Evolutionary conservation across 441 rosid species (phyloP), one percentile per base, ranked within the genome.

Genomic region (Aquilaria agallochum): DNA sequence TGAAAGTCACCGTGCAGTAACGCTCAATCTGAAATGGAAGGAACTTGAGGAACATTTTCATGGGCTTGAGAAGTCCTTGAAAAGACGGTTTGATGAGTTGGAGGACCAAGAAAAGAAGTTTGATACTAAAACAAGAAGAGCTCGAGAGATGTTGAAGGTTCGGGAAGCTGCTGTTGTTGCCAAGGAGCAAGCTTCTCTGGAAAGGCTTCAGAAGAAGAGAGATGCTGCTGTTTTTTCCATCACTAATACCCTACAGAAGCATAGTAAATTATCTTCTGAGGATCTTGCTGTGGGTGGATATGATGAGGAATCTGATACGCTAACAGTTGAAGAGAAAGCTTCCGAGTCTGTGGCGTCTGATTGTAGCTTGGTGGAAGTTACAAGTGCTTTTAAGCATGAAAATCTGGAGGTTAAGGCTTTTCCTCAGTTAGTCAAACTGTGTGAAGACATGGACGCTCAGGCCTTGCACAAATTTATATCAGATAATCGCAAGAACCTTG

Each of bases 401-500:
- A 74, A 58, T 64, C 56, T 69, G 44, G 94, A 86, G 72, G 91
- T 78, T 70, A 78, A 75, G 66, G 82, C 86, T 59, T 91, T 86
- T 80, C 96, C 99, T 8, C 85, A 80, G 62, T 73, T 95, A 52
- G 67, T 81, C 67, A 83, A 81, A 68, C 78, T 92, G 51, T 95
- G 99, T 34, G 76, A 79, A 76, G 88, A 77, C 55, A 91, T 95
- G 99, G 92, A 95, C 73, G 71, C 94, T 15, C 78, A 83, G 50
- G 96, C 93, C 68, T 88, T 95, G 63, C 99, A 91, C 74, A 91
- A 85, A 68, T 95, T 95, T 74, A 84, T 95, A 59, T 91, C 97
- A 9, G 99, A 95, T 70, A 89, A 95, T 56, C 97, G 99, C 36
- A 95, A 95, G 92, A 89, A 95, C 74, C 95, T 95, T 78, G 89